Percentiles rank a stretch among this genome's conserved stretches.
Evolutionary conservation across 345 rosid genomes (phyloP).

Genomic region (Cardamine occulta): DNA sequence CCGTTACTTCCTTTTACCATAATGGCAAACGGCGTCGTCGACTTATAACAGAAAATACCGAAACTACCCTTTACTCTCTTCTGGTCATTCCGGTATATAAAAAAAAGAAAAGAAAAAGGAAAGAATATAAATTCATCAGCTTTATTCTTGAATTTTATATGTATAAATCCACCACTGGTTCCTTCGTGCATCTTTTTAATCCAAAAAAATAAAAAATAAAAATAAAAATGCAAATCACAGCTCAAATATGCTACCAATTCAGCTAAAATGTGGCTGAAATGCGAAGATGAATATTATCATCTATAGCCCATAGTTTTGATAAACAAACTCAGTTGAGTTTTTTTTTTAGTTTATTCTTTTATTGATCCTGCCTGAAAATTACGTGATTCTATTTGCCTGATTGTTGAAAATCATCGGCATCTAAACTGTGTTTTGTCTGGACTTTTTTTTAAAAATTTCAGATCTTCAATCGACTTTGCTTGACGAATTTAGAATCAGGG

Average conservation of each 20-base stretch:
- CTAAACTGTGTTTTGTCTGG: slow-evolving; percentile 34
- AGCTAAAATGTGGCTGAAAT: slow-evolving; percentile 29
- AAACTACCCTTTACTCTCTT: slow-evolving; percentile 32
- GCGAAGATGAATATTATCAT: slow-evolving; percentile 26
- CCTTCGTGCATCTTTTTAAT: slow-evolving; percentile 40
- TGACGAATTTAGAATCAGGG: slow-evolving; percentile 2
- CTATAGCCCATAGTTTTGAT: slow-evolving; percentile 19
- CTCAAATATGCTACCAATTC: slow-evolving; percentile 32
- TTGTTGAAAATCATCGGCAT: slow-evolving; percentile 29
- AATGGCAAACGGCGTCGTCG: slow-evolving; percentile 31
- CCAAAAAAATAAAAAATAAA: not conserved
- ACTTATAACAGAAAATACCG: not conserved
- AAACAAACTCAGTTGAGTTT: slow-evolving; percentile 18
- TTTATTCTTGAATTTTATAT: slow-evolving; percentile 33
- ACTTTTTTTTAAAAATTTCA: not conserved
- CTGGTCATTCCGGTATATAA: slow-evolving; percentile 26
- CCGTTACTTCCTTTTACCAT: slow-evolving; percentile 31
- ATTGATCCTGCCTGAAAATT: not conserved
- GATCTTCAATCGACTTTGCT: slow-evolving; percentile 35
- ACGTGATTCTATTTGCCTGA: slow-evolving; percentile 1
- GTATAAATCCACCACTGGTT: slow-evolving; percentile 38
- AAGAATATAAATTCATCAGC: slow-evolving; percentile 31
- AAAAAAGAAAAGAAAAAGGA: not conserved
- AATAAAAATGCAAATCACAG: slow-evolving; percentile 27
- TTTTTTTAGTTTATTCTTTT: not conserved